Evolutionary conservation across 352 stramenopile genomes (phyloP).

Genomic region (Phytophthora quininea): DNA sequence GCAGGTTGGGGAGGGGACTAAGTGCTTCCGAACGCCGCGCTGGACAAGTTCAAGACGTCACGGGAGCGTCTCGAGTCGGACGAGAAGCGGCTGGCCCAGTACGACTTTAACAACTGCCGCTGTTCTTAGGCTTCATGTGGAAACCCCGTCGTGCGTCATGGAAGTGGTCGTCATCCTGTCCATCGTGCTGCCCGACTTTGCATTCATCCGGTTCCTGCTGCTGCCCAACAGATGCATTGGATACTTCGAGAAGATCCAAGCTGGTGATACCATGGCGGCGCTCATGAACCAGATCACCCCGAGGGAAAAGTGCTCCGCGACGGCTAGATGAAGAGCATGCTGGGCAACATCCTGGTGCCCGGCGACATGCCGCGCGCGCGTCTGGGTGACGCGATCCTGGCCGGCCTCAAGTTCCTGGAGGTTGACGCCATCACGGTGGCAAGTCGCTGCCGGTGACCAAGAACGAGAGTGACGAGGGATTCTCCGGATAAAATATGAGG

Average conservation of each 20-base stretch:
- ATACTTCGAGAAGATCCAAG: slow-evolving; percentile 87
- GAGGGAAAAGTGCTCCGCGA: slow-evolving; percentile 86
- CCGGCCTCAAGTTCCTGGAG: slow-evolving; percentile 89
- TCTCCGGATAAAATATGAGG: slow-evolving; percentile 87
- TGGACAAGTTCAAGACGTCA: slow-evolving; percentile 83
- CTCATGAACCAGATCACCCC: slow-evolving; percentile 89
- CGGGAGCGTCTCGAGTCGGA: slow-evolving; percentile 72
- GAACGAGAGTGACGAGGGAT: slow-evolving; percentile 73
- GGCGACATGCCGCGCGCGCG: slow-evolving; percentile 77
- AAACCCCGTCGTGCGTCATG: slow-evolving; percentile 88
- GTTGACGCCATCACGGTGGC: slow-evolving; percentile 87
- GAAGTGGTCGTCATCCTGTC: slow-evolving; percentile 72
- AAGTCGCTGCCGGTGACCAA: slow-evolving; percentile 94
- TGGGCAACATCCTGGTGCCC: slow-evolving; percentile 71
- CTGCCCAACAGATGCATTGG: slow-evolving; percentile 78
- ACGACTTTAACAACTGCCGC: slow-evolving; percentile 81
- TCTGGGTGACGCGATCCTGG: slow-evolving; percentile 92
- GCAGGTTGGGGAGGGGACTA: no score
- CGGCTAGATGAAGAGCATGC: slow-evolving; percentile 71
- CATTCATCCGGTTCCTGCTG: slow-evolving; percentile 70
- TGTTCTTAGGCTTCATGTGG: slow-evolving; percentile 85
- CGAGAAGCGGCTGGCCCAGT: slow-evolving; percentile 75
- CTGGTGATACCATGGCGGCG: slow-evolving; percentile 85
- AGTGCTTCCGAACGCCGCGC: slow-evolving; percentile 72
- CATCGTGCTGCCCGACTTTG: slow-evolving; percentile 79